Percentiles rank a stretch among this genome's conserved stretches.
These are phyloP conservation scores for Purpureocillium takamizusanense DNA, from an alignment of 2,329 filamentous ascomycete species.

Conservation along the genomic window DNA sequence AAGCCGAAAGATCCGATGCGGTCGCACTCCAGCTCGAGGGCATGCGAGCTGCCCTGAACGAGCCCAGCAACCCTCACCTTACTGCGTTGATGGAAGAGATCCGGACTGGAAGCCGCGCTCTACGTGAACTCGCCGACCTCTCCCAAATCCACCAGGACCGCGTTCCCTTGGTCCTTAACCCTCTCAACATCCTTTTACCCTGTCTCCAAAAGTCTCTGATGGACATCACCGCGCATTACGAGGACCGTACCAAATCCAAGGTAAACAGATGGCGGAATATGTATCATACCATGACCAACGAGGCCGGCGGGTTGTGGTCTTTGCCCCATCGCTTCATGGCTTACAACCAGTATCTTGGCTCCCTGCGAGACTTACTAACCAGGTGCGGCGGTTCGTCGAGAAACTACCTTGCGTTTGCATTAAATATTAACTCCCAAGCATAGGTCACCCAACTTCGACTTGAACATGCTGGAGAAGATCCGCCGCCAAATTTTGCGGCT, in stretches of 20 bases:
- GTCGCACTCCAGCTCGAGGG: slow-evolving; percentile 38
- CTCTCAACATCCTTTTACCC: slow-evolving; percentile 47
- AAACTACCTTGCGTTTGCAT: too few relatives aligned
- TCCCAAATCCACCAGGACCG: slow-evolving; percentile 41
- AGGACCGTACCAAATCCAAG: slow-evolving; percentile 37
- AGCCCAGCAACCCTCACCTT: slow-evolving; percentile 37
- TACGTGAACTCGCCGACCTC: slow-evolving; percentile 46
- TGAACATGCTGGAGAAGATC: slow-evolving; percentile 42
- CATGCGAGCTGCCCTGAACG: slow-evolving; percentile 35
- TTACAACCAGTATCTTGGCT: slow-evolving; percentile 44
- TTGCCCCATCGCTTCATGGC: slow-evolving; percentile 44
- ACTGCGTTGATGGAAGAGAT: slow-evolving; percentile 38
- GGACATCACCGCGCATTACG: slow-evolving; percentile 43
- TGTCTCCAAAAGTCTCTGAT: slow-evolving; percentile 42
- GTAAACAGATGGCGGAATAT: slow-evolving; percentile 48
- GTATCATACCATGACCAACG: slow-evolving; percentile 45
- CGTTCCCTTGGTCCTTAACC: slow-evolving; percentile 41
- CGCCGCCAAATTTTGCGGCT: slow-evolving; percentile 40
- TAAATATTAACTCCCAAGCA: too few relatives aligned
- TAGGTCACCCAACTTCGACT: slow-evolving; percentile 41
- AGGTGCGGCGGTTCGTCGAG: slow-evolving; percentile 30
- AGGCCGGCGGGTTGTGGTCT: slow-evolving; percentile 39
- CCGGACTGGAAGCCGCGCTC: slow-evolving; percentile 29
- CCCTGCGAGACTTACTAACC: slow-evolving; percentile 40
- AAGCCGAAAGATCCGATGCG: slow-evolving; percentile 43